Conservation (phyloP, 345 rosid species). For the Cardiospermum halicacabum region DNA sequence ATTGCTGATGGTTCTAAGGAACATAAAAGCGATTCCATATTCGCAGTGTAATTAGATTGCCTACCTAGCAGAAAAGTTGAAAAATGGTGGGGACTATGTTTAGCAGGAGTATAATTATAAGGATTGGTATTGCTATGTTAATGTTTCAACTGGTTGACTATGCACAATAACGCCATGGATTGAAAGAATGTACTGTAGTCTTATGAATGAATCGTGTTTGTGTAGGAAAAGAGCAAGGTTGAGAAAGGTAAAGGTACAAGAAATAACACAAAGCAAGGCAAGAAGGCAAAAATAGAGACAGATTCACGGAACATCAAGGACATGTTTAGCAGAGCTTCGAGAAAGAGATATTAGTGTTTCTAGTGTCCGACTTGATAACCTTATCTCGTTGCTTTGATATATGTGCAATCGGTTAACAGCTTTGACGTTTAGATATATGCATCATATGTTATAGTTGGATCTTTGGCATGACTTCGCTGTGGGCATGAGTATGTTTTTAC, state of each 20-base stretch:
- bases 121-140: neutral
- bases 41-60: too few species aligned
- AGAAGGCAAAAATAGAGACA: slow-evolving; percentile 65
- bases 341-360: slow-evolving; percentile 25
- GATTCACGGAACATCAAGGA: slow-evolving; percentile 76
- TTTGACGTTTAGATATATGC: too few species aligned
- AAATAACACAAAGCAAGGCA: slow-evolving; percentile 48
- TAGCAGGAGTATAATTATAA: neutral
- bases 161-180: neutral
- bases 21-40: too few species aligned
- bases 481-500: too few species aligned
- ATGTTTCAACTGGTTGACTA: neutral
- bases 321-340: slow-evolving; percentile 76
- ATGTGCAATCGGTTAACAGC: too few species aligned
- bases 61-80: too few species aligned
- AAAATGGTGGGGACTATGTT: too few species aligned
- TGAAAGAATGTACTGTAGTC: neutral
- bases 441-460: too few species aligned
- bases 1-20: too few species aligned
- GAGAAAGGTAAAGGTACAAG: slow-evolving; percentile 39
- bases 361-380: neutral
- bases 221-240: slow-evolving; percentile 40
- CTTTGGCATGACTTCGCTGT: too few species aligned
- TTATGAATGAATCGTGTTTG: slow-evolving; percentile 8
- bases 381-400: neutral